These are phyloP conservation scores for Adansonia rubrostipa DNA, from an alignment of 441 rosid species.

Conservation along the genomic window DNA sequence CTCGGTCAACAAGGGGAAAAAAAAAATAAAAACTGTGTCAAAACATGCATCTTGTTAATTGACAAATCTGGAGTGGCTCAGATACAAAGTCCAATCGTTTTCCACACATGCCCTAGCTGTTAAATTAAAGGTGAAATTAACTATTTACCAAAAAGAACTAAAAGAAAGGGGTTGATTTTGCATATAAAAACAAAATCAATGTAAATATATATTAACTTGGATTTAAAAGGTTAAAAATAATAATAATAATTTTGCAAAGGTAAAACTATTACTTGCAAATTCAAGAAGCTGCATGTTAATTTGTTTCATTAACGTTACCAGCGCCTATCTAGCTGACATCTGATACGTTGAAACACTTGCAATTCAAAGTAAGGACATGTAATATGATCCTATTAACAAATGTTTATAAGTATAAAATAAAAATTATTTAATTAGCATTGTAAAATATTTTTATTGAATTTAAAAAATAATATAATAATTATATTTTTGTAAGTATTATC, in stretches of 20 bases:
- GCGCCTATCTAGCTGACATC: background rate
- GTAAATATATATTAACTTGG: background rate
- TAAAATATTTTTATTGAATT: too few relatives aligned
- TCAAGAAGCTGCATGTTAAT: background rate
- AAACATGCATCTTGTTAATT: background rate
- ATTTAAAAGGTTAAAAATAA: background rate
- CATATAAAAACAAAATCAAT: background rate
- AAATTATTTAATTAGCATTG: too few relatives aligned
- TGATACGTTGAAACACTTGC: background rate
- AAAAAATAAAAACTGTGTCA: conserved; percentile 4
- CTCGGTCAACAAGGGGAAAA: background rate
- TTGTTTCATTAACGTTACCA: background rate
- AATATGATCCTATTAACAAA: too few relatives aligned
- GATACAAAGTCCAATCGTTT: conserved; percentile 1
- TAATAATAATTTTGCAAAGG: background rate
- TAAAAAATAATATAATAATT: too few relatives aligned
- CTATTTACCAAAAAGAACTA: background rate
- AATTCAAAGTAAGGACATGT: background rate
- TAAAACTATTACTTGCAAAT: background rate
- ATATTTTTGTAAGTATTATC: too few relatives aligned
- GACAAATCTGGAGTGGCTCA: background rate
- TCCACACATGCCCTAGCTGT: background rate
- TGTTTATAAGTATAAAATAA: too few relatives aligned
- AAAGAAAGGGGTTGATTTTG: background rate
- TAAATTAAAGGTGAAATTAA: background rate